These are phyloP conservation scores for Radiomyces spectabilis DNA, from an alignment of 192 early-diverging fungal species.

Conservation along the genomic window DNA sequence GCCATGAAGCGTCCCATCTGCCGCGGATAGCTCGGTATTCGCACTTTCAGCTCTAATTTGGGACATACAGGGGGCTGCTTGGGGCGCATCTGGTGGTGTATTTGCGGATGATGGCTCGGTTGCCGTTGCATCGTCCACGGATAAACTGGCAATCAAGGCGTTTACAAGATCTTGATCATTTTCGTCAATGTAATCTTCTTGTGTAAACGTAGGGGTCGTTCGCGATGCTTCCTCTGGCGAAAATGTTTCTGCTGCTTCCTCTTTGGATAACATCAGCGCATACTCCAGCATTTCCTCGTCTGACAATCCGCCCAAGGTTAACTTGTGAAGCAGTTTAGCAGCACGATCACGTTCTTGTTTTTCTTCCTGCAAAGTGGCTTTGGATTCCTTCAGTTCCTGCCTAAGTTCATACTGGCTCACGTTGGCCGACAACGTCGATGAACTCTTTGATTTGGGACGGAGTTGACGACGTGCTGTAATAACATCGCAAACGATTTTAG, in stretches of 20 bases:
- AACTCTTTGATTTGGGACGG: conserved; percentile 1
- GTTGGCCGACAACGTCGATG: neutral
- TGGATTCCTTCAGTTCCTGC: conserved; percentile 29
- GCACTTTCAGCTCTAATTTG: too few relatives aligned
- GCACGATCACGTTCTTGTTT: conserved; percentile 14
- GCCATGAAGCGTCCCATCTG: neutral
- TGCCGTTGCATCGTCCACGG: neutral
- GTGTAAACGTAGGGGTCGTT: neutral
- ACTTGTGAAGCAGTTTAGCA: conserved; percentile 7
- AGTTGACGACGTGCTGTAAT: conserved; percentile 3
- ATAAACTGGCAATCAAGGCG: conserved; percentile 27
- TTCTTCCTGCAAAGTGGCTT: conserved; percentile 19
- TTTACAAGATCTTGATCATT: conserved; percentile 23
- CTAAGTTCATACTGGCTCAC: conserved; percentile 30
- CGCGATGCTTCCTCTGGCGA: neutral
- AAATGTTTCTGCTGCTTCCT: conserved; percentile 4
- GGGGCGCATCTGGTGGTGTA: neutral
- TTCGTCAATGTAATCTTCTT: neutral
- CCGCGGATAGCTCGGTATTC: too few relatives aligned
- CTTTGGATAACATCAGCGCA: conserved; percentile 45
- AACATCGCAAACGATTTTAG: neutral
- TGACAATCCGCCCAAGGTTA: conserved; percentile 35
- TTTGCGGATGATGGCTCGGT: neutral
- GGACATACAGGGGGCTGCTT: neutral
- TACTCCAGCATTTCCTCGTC: conserved; percentile 50